phyloP scores from a whole-genome alignment of 1,284 basidiomycete genomes.

The Blastosporella zonata region DNA sequence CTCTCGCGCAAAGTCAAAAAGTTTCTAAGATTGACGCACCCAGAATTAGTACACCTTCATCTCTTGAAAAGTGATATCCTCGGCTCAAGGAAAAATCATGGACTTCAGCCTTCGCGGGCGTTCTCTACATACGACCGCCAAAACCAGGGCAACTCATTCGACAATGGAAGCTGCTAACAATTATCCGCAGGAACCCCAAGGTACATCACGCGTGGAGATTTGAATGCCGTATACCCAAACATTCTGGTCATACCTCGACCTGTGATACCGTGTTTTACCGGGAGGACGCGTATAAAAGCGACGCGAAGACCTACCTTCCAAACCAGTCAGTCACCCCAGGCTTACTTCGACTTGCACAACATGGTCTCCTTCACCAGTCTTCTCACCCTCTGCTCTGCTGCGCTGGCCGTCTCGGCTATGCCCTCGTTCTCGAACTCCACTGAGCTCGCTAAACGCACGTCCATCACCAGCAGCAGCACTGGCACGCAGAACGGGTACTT shows the following conservation, averaged over 20 bases:
- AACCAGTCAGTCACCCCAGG: not conserved
- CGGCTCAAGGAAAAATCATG: no score
- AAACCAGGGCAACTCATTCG: not conserved
- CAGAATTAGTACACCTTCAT: no score
- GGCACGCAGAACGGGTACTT: constrained; percentile 27
- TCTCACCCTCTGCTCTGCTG: not conserved
- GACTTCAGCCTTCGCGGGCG: no score
- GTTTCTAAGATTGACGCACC: no score
- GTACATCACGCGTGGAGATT: not conserved
- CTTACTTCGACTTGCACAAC: not conserved
- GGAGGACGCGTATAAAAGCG: not conserved
- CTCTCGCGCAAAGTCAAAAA: no score
- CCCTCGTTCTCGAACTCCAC: not conserved
- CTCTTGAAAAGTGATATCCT: no score
- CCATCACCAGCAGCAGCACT: constrained; percentile 23
- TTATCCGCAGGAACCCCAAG: not conserved
- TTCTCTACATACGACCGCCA: no score
- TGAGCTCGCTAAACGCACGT: not conserved
- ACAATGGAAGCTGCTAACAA: not conserved
- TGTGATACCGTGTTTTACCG: not conserved
- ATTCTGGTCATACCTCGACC: not conserved
- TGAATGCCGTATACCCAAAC: not conserved
- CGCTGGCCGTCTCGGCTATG: not conserved
- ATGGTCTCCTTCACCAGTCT: not conserved
- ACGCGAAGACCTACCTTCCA: not conserved